phyloP scores from a whole-genome alignment of 2,329 filamentous ascomycete genomes.

The Coniochaeta sp. region DNA sequence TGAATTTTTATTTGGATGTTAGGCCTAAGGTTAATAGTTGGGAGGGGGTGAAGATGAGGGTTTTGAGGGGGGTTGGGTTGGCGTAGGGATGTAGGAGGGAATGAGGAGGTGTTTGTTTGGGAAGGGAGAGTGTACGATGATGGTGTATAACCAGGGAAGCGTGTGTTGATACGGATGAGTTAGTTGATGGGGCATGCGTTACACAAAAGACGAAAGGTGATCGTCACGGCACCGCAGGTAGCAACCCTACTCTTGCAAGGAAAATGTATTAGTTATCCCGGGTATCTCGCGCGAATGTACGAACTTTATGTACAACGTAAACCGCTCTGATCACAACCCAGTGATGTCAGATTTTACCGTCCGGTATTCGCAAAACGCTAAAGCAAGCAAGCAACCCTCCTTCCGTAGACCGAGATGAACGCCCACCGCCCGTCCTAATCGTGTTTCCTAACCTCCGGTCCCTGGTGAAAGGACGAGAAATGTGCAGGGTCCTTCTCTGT shows the following conservation, averaged over 20 bases:
- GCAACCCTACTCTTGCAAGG: background rate
- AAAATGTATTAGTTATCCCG: background rate
- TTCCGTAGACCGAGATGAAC: too few relatives aligned
- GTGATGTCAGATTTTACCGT: background rate
- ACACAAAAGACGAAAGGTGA: too few relatives aligned
- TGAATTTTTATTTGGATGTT: constrained; percentile 62
- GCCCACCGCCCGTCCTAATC: constrained; percentile 10
- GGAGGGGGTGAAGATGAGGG: constrained; percentile 63
- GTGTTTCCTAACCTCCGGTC: constrained; percentile 13
- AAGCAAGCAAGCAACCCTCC: background rate
- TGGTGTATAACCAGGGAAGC: too few relatives aligned
- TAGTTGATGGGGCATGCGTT: too few relatives aligned
- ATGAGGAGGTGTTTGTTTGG: background rate
- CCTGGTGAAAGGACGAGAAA: constrained; percentile 6
- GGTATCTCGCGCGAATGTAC: constrained; percentile 1
- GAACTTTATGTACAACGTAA: background rate
- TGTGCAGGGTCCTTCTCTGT: constrained; percentile 16
- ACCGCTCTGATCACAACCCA: background rate
- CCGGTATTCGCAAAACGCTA: background rate
- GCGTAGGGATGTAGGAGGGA: constrained; percentile 7
- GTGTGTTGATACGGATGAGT: too few relatives aligned
- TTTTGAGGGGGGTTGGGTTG: constrained; percentile 41
- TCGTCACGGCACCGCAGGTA: background rate
- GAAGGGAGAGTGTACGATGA: background rate
- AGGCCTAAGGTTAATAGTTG: constrained; percentile 61